Conservation (phyloP, 257 asterid genomes). For the Solanum chilense region DNA sequence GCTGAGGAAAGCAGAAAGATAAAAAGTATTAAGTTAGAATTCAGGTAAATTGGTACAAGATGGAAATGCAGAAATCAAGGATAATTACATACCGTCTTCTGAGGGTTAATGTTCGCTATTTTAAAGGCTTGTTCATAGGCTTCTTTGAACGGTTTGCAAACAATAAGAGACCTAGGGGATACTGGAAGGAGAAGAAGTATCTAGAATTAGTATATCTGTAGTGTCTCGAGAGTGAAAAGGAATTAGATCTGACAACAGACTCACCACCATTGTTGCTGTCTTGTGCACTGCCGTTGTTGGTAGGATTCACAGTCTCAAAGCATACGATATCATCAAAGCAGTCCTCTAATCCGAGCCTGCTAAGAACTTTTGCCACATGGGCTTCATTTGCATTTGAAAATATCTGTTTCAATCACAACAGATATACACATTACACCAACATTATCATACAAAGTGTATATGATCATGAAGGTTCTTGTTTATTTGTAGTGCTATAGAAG, state of each 20-base stretch:
- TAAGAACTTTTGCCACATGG: constrained; percentile 64
- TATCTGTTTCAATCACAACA: constrained; percentile 34
- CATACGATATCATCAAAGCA: constrained; percentile 66
- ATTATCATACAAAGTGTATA: neutral
- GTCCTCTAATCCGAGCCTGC: constrained; percentile 75
- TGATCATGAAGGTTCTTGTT: neutral
- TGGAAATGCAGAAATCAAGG: neutral
- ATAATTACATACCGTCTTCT: constrained; percentile 43
- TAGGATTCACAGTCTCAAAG: constrained; percentile 77
- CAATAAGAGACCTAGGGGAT: constrained; percentile 29
- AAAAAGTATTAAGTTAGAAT: neutral
- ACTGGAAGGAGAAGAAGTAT: constrained; percentile 15
- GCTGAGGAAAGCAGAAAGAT: constrained; percentile 22
- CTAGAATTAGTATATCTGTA: neutral
- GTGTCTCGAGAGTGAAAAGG: neutral
- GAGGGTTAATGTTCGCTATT: constrained; percentile 58
- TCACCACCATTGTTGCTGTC: constrained; percentile 27
- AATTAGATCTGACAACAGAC: neutral
- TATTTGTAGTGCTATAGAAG: neutral
- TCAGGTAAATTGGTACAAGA: neutral
- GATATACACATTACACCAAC: neutral
- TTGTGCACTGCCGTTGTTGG: constrained; percentile 7
- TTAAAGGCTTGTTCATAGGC: constrained; percentile 59
- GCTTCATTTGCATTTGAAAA: constrained; percentile 92
- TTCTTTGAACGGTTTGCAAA: constrained; percentile 71